Percentiles rank a stretch among this genome's conserved stretches.
These are phyloP conservation scores for Mucuna pruriens DNA, from an alignment of 306 rosid species.

Conservation along the genomic window DNA sequence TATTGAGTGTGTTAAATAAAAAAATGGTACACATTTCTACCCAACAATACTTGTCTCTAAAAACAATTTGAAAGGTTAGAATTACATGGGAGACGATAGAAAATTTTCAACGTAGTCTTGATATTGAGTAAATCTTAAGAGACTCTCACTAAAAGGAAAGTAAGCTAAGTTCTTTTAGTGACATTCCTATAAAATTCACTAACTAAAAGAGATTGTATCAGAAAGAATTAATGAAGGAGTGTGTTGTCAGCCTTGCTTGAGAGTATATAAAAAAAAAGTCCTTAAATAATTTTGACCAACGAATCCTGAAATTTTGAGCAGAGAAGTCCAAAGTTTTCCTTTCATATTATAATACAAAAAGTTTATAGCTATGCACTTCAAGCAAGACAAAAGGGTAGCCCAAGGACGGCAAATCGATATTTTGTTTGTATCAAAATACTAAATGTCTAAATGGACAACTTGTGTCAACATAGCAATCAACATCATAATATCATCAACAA, in stretches of 20 bases:
- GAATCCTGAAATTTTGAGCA: not conserved
- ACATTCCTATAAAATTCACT: not conserved
- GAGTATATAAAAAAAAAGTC: not conserved
- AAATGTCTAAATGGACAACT: not conserved
- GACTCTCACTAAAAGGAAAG: not conserved
- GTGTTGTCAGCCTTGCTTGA: not conserved
- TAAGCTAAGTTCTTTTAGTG: not conserved
- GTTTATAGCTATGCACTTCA: not conserved
- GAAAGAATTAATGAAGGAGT: not conserved
- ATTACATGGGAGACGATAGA: no score
- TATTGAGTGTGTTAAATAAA: not conserved
- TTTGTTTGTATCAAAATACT: not conserved
- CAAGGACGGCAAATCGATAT: conserved; percentile 43
- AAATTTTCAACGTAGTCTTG: not conserved
- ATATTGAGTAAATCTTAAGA: not conserved
- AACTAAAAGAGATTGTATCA: not conserved
- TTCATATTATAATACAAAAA: not conserved
- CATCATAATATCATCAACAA: conserved; percentile 25
- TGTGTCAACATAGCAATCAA: not conserved
- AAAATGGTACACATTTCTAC: no score
- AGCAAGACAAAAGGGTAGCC: not conserved
- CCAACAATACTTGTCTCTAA: not conserved
- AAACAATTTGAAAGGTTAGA: no score
- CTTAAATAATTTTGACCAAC: not conserved
- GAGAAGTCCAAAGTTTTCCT: not conserved